phyloP scores from a whole-genome alignment of 108 stramenopile genomes.

The Thalassiosira profunda region DNA sequence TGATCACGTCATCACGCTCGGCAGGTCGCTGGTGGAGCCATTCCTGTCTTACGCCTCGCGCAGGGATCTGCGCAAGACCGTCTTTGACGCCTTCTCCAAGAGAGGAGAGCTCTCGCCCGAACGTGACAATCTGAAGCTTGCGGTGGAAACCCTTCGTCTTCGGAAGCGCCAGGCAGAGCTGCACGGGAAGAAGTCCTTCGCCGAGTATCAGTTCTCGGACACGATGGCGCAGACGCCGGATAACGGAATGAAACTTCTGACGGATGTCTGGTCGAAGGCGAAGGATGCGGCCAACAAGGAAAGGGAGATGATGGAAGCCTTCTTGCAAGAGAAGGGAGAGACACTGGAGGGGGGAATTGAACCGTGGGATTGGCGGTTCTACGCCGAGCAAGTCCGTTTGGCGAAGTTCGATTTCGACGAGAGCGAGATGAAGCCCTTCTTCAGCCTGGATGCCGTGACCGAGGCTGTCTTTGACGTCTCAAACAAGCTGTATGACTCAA shows the following conservation, averaged over 20 bases:
- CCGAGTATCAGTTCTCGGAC: constrained; percentile 76
- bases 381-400: constrained; percentile 71
- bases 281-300: constrained; percentile 76
- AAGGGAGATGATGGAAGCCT: constrained; percentile 68
- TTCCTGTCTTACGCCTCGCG: constrained; percentile 64
- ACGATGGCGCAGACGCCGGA: constrained; percentile 84
- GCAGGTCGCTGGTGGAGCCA: constrained; percentile 76
- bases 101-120: constrained; percentile 65
- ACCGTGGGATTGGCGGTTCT: constrained; percentile 86
- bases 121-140: constrained; percentile 68
- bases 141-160: constrained; percentile 60
- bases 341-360: constrained; percentile 64
- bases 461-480: constrained; percentile 78
- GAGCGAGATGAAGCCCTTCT: constrained; percentile 70
- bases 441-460: constrained; percentile 64
- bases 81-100: constrained; percentile 62
- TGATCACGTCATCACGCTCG: constrained; percentile 73
- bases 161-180: constrained; percentile 62
- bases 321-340: constrained; percentile 51
- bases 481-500: constrained; percentile 70
- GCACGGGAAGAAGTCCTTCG: constrained; percentile 64
- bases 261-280: constrained; percentile 76
- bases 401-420: constrained; percentile 84
- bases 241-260: constrained; percentile 61
- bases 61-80: constrained; percentile 65